Percentiles rank a stretch among this genome's conserved stretches.
phyloP scores from a whole-genome alignment of 2,329 filamentous ascomycete genomes.

The Teratosphaeria destructans region DNA sequence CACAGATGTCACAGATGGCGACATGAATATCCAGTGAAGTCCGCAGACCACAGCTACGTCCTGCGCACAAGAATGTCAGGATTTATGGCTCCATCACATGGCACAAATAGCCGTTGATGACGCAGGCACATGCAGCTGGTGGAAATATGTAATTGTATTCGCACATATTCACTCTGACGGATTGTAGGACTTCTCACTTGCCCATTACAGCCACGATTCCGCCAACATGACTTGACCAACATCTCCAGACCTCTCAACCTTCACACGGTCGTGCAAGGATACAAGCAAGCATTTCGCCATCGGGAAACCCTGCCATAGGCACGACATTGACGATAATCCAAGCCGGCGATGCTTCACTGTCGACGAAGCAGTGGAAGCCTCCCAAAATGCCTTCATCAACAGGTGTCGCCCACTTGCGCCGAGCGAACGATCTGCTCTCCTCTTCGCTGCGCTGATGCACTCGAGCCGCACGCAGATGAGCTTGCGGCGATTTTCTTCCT shows the following conservation, averaged over 20 bases:
- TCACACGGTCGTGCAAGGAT: slow-evolving; percentile 5
- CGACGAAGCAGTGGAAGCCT: slow-evolving; percentile 7
- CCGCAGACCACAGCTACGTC: neutral
- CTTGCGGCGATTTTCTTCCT: slow-evolving; percentile 14
- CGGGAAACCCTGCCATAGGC: slow-evolving; percentile 6
- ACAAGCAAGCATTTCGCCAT: slow-evolving; percentile 6
- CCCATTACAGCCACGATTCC: neutral
- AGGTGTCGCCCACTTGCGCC: slow-evolving; percentile 4
- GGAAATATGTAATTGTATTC: neutral
- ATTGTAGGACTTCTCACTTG: neutral
- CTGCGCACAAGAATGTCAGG: neutral
- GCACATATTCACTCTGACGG: neutral
- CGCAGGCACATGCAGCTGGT: neutral
- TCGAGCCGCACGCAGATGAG: slow-evolving; percentile 11
- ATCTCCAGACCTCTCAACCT: slow-evolving; percentile 5
- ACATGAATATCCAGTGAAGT: neutral
- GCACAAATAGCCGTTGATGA: neutral
- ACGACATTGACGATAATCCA: slow-evolving; percentile 6
- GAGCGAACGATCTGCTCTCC: slow-evolving; percentile 3
- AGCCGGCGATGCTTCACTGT: slow-evolving; percentile 4
- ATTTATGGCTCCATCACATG: neutral
- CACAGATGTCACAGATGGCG: no score
- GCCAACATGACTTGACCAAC: neutral
- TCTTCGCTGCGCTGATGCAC: slow-evolving; percentile 6
- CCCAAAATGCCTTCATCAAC: slow-evolving; percentile 5